Conservation (phyloP, 441 rosid genomes). For the Monsonia emarginata region DNA sequence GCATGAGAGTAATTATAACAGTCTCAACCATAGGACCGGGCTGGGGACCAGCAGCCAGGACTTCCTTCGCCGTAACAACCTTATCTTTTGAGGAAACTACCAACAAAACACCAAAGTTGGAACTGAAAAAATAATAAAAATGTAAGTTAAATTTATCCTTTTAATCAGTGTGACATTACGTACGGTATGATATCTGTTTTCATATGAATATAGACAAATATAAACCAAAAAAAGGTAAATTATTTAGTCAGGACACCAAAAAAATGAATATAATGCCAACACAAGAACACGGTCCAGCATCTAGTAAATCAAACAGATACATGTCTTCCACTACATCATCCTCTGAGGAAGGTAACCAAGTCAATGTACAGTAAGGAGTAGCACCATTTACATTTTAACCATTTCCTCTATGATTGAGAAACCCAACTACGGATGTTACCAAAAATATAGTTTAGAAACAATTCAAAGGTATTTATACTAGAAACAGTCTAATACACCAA, state of each 20-base stretch:
- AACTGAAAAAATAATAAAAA: constrained; percentile 35
- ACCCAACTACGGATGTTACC: not conserved
- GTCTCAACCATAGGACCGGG: constrained; percentile 67
- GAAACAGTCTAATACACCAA: not conserved
- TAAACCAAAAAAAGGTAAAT: not conserved
- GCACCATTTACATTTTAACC: not conserved
- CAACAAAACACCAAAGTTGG: constrained; percentile 65
- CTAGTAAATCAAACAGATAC: not conserved
- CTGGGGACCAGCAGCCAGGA: constrained; percentile 69
- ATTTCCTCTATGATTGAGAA: not conserved
- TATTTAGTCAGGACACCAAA: not conserved
- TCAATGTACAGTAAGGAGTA: not conserved
- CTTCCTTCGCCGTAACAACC: constrained; percentile 65
- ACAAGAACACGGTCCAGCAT: not conserved
- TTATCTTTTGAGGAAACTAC: constrained; percentile 60
- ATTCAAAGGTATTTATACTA: not conserved
- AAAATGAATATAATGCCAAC: not conserved
- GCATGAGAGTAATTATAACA: constrained; percentile 69
- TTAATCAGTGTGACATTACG: not conserved
- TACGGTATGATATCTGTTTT: not conserved
- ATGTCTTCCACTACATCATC: not conserved
- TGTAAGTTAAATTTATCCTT: not conserved
- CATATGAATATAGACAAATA: not conserved
- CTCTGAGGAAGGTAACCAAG: not conserved
- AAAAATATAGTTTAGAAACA: not conserved